Base-by-base conservation (phyloP, 2,329 filamentous ascomycete species). In the Colletotrichum eleusines region DNA sequence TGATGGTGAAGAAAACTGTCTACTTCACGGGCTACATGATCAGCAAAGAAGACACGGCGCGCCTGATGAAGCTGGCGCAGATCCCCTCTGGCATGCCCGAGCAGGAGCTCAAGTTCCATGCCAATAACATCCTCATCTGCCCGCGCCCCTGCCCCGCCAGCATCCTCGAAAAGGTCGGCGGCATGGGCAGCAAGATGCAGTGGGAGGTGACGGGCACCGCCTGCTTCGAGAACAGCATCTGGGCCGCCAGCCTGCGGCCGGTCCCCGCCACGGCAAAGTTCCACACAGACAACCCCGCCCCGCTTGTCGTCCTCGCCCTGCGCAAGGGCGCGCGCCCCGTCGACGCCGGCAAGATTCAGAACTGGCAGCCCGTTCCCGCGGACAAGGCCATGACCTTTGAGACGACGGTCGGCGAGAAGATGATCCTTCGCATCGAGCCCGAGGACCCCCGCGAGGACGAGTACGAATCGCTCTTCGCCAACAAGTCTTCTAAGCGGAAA, bases 21-120 rank as follows among this genome's bases (percentile, higher is more conserved):
- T 94, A 94, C 81, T 98, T 95, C 81, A 98, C 96, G 1, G 94
- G 94, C 60, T 98, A 99, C 81, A 89, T 97, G 81, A 91, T 99
- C 74, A 86, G 86, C 50, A 85, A 89, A 58, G 84, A 88, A 33
- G 93, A 96, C 79, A 91, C 91, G 2, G 88, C 92, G 76, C 89
- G 88, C 66, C 85, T 98, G 46, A 87, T 93, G 66, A 87, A 88
- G 7, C 86, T 97, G n/a, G 89, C 91, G 38, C 81, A 89, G 62
- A 83, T 94, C 26, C 91, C 91, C 5, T 77, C 84, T 5, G 86
- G 87, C 69, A 83, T 90, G 64, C 85, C 89, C 35, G 90, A 92
- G 61, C 86, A 88, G 63, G 93, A 97, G 62, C 84, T 97, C 73
- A 94, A 93, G 74, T 89, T 90, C 72, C 91, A 97, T 76, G 95